Evolutionary conservation across 129 eudicot species (phyloP), one percentile per base, ranked within the genome.

Genomic region (Smallanthus sonchifolius): DNA sequence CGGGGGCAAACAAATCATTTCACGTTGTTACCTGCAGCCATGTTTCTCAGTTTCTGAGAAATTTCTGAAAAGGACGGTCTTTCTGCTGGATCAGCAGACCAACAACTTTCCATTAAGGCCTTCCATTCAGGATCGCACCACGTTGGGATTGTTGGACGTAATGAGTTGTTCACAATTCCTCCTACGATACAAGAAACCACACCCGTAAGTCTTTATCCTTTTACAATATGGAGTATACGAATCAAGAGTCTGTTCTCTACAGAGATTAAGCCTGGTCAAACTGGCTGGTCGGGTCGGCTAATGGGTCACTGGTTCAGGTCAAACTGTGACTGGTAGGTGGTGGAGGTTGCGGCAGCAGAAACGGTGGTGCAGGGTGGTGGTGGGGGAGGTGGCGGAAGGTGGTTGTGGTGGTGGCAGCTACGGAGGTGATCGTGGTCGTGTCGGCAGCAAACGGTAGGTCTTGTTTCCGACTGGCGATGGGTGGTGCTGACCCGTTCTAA

Each of bases 61-160:
- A 87, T 82, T 62, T 87, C 81, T 2, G 87, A 78, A 73, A 87
- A 87, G 5, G 77, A 64, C 32, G 86, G 92, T 32, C 89, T 82
- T 35, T 42, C 86, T 10, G 37, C 7, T 38, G 89, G 92, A 34
- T 87, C 89, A 0, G 87, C 69, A 8, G 87, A 82, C 92, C 92
- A 87, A 39, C 89, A 87, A 17, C 73, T 84, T 67, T 82, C 65
- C 65, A 59, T 59, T 59, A 59, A 30, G 16, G 65, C 17, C 65
- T 59, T 59, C 65, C 65, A 59, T 30, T 59, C 38, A 59, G 65
- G 65, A 59, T 59, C 92, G 10, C 42, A 61, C 67, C 67, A 61
- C 5, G 62, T 55, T 55, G 62, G 62, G 13, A 55, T 55, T 20
- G 62, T 55, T 20, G 62, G 62, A 20, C 62, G 62, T 20, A 55